Base-by-base conservation (phyloP, 495 filamentous ascomycete species). In the Penicillium argentinense region DNA sequence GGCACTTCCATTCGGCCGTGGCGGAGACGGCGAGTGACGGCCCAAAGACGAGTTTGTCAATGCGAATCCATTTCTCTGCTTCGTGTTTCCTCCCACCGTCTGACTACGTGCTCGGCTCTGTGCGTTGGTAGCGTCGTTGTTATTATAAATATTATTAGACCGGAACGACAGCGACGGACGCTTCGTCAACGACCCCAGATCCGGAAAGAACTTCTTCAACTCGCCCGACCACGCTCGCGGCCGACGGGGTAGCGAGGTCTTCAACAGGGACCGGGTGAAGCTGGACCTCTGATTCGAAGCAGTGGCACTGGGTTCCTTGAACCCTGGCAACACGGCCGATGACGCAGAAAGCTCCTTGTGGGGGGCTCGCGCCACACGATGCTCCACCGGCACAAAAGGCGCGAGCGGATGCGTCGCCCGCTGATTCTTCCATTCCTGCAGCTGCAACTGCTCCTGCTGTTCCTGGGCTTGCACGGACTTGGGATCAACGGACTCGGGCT, bases 101-200 rank as follows among this genome's bases (percentile, higher is more conserved):
- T 63, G 64, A 41, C 66, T 66, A n/a, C 62, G 64, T 12, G 38
- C 50, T 5, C 62, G 58, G 26, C 53, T 62, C 19, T 55, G 59
- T n/a, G n/a, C n/a, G n/a, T n/a, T n/a, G n/a, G n/a, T n/a, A n/a
- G n/a, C n/a, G n/a, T n/a, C n/a, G n/a, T n/a, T n/a, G n/a, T n/a
- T n/a, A n/a, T n/a, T n/a, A 14, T 12, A 14, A 4, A 57, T 47
- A 41, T 67, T 67, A 3, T 48, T 47, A 37, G 50, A 59, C n/a
- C 57, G 69, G 46, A 60, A 68, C 16, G 70, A 64, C 24, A 81
- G 71, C 18, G 80, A 78, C 0, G 77, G 73, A 9, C 74, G 71
- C 36, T 69, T 73, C 6, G 64, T 55, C 54, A 78, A 59, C 7
- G 66, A 72, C 0, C 68, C 62, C 39, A 77, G 63, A 30, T 71